Evolutionary conservation across 768 basidiomycete genomes (phyloP).

Genomic region (Trametes coccinea): DNA sequence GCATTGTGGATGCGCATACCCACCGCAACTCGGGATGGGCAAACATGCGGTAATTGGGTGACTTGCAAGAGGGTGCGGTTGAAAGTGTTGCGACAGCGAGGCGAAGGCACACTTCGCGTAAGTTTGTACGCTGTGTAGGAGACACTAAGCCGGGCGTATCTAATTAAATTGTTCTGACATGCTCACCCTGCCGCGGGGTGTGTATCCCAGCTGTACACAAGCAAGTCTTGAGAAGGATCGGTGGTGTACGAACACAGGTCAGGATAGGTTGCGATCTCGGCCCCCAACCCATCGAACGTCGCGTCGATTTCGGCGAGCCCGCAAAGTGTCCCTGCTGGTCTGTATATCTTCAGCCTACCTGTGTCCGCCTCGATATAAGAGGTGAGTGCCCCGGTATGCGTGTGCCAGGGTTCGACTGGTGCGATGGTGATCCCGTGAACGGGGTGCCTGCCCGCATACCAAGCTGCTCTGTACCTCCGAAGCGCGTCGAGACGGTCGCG

Average conservation of each 20-base stretch:
- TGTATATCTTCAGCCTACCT: not conserved
- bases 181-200: not conserved
- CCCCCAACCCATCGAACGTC: not conserved
- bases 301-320: not conserved
- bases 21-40: not conserved
- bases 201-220: not conserved
- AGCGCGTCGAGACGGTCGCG: constrained; percentile 1
- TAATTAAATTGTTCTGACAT: no score
- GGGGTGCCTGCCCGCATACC: not conserved
- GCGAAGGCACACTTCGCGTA: not conserved
- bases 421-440: not conserved
- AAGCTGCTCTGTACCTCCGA: not conserved
- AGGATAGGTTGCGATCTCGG: not conserved
- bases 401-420: not conserved
- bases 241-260: not conserved
- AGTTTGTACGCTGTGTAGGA: not conserved
- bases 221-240: not conserved
- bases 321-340: no score
- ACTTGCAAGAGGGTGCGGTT: not conserved
- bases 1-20: no score
- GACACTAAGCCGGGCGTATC: not conserved
- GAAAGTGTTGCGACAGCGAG: not conserved
- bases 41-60: not conserved
- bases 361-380: not conserved
- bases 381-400: no score